phyloP scores from a whole-genome alignment of 2,329 filamentous ascomycete genomes.

The Pseudogymnoascus sp. region DNA sequence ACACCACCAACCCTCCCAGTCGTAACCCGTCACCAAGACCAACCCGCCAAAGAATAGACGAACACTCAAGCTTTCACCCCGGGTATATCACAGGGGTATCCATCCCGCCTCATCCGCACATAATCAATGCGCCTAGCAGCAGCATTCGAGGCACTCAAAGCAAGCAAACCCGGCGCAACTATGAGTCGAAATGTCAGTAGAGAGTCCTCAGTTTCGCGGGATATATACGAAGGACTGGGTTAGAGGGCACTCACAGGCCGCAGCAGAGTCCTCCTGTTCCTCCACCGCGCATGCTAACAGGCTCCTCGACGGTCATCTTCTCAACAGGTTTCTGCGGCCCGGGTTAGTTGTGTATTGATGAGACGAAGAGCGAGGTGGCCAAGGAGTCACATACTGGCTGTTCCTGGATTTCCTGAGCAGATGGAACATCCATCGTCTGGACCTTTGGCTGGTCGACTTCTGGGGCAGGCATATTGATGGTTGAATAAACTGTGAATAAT shows the following conservation, averaged over 20 bases:
- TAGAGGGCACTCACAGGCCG: constrained; percentile 17
- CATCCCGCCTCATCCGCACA: not conserved
- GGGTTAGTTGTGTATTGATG: not conserved
- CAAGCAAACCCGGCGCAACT: constrained; percentile 22
- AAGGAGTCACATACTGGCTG: constrained; percentile 17
- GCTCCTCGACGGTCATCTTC: constrained; percentile 13
- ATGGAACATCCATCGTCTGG: constrained; percentile 9
- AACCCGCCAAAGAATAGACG: not conserved
- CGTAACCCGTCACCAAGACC: constrained; percentile 13
- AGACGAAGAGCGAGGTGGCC: not conserved
- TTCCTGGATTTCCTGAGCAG: constrained; percentile 13
- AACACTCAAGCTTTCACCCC: not conserved
- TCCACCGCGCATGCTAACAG: constrained; percentile 20
- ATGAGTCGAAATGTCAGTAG: not conserved
- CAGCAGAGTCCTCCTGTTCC: constrained; percentile 21
- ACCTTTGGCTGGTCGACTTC: constrained; percentile 9
- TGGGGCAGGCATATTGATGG: constrained; percentile 9
- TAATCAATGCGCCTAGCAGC: constrained; percentile 15
- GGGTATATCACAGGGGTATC: not conserved
- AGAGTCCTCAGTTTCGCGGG: not conserved
- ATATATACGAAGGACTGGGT: not conserved
- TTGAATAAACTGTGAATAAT: not conserved
- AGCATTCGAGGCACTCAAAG: constrained; percentile 23
- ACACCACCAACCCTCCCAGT: not conserved
- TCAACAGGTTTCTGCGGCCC: constrained; percentile 12